Evolutionary conservation across 2,329 filamentous ascomycete genomes (phyloP), one percentile per base, ranked within the genome.

Genomic region (Tolypocladium nubicola): DNA sequence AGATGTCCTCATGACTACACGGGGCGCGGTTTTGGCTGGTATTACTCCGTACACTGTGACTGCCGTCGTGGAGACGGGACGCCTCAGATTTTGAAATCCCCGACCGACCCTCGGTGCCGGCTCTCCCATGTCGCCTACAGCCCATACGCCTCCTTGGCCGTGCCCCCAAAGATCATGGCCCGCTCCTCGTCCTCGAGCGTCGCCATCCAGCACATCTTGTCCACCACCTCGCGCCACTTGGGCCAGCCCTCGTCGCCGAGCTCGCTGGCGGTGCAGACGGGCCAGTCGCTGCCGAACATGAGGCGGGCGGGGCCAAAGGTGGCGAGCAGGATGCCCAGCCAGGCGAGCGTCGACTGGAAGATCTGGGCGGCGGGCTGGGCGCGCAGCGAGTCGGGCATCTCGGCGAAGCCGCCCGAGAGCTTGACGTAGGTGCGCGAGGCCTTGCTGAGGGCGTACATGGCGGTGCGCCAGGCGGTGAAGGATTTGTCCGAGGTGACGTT

Each of bases 261-360:
- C 21, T 37, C 49, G 37, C 26, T 33, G 35, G 90, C 75, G 61
- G 90, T 92, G 73, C 90, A 96, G 1, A 97, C 87, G 2, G 93
- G 92, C 93, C 93, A 97, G 71, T 97, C 91, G 62, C 88, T 92
- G 30, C 87, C 92, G 71, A 94, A 97, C 86, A 97, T 91, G 68
- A 94, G 80, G 61, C 90, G 80, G 26, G 76, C 68, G 0, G 87
- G 74, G 1, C 88, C 85, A 66, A 96, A 97, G 1, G 81, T 80
- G 35, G 84, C 80, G 55, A 95, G 81, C 0, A 92, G 75, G 55
- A 87, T 82, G 59, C 85, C 81, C 2, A 90, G 80, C 86, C 89
- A 95, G 30, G 86, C 85, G 58, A 80, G 77, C 23, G 89, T 77
- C 45, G 79, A 79, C 60, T 80, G 75, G 62, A 89, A 84, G 57